These are phyloP conservation scores for Coemansia interrupta DNA, from an alignment of 192 early-diverging fungal species.

Conservation along the genomic window DNA sequence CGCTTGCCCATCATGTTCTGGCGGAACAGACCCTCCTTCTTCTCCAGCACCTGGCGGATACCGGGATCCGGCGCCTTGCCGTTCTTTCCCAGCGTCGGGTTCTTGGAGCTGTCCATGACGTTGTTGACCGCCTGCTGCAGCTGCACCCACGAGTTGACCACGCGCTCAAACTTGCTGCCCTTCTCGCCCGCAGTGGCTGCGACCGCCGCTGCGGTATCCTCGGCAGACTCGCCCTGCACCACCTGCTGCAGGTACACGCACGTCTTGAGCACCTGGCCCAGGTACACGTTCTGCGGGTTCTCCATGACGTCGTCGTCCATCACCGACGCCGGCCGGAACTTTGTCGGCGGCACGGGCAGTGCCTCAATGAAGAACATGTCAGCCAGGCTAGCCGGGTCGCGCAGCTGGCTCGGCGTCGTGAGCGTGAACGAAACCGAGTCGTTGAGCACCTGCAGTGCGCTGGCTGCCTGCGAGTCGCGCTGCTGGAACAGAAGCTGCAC, in stretches of 20 bases:
- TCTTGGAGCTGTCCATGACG: constrained; percentile 89
- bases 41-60: constrained; percentile 93
- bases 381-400: constrained; percentile 54
- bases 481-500: constrained; percentile 79
- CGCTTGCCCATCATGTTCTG: constrained; percentile 99
- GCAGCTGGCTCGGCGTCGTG: constrained; percentile 33
- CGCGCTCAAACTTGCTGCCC: constrained; percentile 33
- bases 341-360: constrained; percentile 85
- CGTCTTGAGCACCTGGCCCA: constrained; percentile 79
- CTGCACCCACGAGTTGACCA: constrained; percentile 65
- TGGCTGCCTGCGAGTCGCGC: constrained; percentile 53
- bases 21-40: constrained; percentile 98
- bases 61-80: constrained; percentile 79
- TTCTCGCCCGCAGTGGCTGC: constrained; percentile 15
- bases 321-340: constrained; percentile 89
- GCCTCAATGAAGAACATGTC: constrained; percentile 94
- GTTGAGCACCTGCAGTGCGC: constrained; percentile 18
- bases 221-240: constrained; percentile 23
- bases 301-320: constrained; percentile 88
- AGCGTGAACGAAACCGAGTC: constrained; percentile 16
- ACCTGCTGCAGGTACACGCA: constrained; percentile 66
- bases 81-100: constrained; percentile 57
- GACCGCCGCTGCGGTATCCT: neutral
- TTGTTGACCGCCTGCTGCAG: constrained; percentile 89
- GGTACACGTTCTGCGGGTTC: constrained; percentile 90